phyloP scores from a whole-genome alignment of 78 protist genomes.

The Protostelium mycophagum region DNA sequence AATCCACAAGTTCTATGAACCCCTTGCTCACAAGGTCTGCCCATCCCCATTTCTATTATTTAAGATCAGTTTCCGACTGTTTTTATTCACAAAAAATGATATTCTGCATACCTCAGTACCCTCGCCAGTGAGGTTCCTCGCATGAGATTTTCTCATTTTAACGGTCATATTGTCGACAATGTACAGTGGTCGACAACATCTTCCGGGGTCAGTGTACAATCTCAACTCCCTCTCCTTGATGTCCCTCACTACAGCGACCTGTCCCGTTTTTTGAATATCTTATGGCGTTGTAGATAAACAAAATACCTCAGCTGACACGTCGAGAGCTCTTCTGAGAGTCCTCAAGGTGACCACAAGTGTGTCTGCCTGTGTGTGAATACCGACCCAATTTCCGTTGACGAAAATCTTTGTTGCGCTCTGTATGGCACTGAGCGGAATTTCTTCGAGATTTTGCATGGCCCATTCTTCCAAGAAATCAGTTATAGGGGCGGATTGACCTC shows the following conservation, averaged over 20 bases:
- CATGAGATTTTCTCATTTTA: slow-evolving; percentile 44
- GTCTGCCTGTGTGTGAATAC: slow-evolving; percentile 87
- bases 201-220: slow-evolving; percentile 92
- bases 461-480: slow-evolving; percentile 63
- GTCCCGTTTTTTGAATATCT: too few species aligned
- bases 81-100: neutral
- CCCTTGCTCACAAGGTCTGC: slow-evolving; percentile 67
- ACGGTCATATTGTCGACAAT: slow-evolving; percentile 78
- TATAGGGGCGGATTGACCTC: slow-evolving; percentile 43
- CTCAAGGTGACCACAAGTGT: slow-evolving; percentile 72
- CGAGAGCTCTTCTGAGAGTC: slow-evolving; percentile 69
- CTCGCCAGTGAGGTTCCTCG: too few species aligned
- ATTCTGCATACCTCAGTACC: too few species aligned
- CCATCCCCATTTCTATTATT: slow-evolving; percentile 52
- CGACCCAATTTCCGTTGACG: slow-evolving; percentile 98
- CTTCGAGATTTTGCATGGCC: slow-evolving; percentile 76
- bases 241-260: slow-evolving; percentile 87
- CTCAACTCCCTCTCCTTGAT: slow-evolving; percentile 83
- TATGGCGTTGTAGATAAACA: neutral
- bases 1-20: slow-evolving; percentile 93
- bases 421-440: slow-evolving; percentile 27
- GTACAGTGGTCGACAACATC: slow-evolving; percentile 93
- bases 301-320: slow-evolving; percentile 35
- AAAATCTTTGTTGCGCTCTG: slow-evolving; percentile 87
- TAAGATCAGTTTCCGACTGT: neutral